Base-by-base conservation (phyloP, 2,329 filamentous ascomycete genomes). In the Alternaria ethzedia region DNA sequence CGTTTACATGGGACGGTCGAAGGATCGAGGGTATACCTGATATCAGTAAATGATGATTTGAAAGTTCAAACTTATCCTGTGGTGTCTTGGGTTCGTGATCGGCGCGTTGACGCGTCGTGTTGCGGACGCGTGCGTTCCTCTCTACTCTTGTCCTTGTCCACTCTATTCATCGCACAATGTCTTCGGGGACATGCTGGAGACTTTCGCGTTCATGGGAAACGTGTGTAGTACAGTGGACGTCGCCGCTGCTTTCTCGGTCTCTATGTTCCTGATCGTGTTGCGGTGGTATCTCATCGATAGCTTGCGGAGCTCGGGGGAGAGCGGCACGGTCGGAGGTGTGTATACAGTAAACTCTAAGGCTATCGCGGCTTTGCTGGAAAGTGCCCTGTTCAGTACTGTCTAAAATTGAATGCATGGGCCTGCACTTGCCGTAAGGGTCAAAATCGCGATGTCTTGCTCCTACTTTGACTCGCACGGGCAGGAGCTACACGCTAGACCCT, bases 401-500 rank as follows among this genome's bases (percentile, higher is more conserved):
- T 3, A 11, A 6, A 17, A 11, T 30, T 8, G 13, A 8, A 36
- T 23, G 30, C 49, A 36, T 51, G 6, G 28, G 15, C 12, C 17
- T 20, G 3, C 10, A 21, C 23, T 23, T 52, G 30, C 30, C 23
- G 1, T 36, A 41, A 41, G 43, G 54, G 23, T 49, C 41, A 52
- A 47, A 26, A 20, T 59, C 25, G 56, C 20, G 49, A 32, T 59
- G 49, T 59, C 28, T 10, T 41, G 1, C 0, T 41, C 36, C 36
- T 41, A 41, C 36, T 41, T 41, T 41, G n/a, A 17, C 36, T 61
- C 30, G 59, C 47, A 62, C 26, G 54, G 57, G 63, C 61, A 66
- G 55, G 50, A 54, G 62, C 61, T 45, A 59, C 62, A 49, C 65
- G 61, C 67, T 66, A 66, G 59, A 59, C 54, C 60, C 51, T 60